A percentile compares a stretch with the other conserved stretches of the same genome.
Evolutionary conservation across 371 early-diverging fungal genomes (phyloP).

Genomic region (Actinomortierella ambigua): DNA sequence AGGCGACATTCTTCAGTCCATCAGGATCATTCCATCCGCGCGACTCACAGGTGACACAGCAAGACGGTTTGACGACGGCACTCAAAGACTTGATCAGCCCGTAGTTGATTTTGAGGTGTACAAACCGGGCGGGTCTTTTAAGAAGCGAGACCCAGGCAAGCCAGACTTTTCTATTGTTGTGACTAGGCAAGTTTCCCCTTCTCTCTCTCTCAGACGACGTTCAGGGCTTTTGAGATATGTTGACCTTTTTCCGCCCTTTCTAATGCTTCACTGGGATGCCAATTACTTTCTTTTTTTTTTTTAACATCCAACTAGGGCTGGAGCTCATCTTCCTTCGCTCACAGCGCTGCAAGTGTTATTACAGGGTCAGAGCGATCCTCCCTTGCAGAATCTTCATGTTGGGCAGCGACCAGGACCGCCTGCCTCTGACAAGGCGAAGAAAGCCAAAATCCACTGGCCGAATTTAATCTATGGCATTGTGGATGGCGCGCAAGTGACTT

Average conservation of each 20-base stretch:
- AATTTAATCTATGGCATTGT: slow-evolving; percentile 37
- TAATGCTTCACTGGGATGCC: not conserved
- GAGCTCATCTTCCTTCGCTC: not conserved
- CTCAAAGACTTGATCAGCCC: not conserved
- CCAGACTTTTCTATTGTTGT: slow-evolving; percentile 56
- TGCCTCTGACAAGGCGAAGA: slow-evolving; percentile 14
- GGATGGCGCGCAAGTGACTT: slow-evolving; percentile 37
- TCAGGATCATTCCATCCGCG: no score
- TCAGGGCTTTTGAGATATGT: not conserved
- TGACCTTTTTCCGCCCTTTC: not conserved
- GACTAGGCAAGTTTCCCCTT: slow-evolving; percentile 30
- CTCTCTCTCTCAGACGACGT: no score
- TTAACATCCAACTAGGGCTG: not conserved
- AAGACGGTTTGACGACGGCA: not conserved
- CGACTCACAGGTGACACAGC: no score
- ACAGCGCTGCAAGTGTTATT: not conserved
- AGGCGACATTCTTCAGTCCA: no score
- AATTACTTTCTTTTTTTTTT: not conserved
- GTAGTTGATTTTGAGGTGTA: slow-evolving; percentile 58
- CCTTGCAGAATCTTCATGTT: not conserved
- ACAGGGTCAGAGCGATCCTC: slow-evolving; percentile 5
- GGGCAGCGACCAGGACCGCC: not conserved
- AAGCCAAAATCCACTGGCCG: slow-evolving; percentile 21
- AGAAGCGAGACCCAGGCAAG: slow-evolving; percentile 54
- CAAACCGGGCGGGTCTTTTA: slow-evolving; percentile 56